Evolutionary conservation across 2,329 filamentous ascomycete species (phyloP).

Genomic region (Talaromyces sp.): DNA sequence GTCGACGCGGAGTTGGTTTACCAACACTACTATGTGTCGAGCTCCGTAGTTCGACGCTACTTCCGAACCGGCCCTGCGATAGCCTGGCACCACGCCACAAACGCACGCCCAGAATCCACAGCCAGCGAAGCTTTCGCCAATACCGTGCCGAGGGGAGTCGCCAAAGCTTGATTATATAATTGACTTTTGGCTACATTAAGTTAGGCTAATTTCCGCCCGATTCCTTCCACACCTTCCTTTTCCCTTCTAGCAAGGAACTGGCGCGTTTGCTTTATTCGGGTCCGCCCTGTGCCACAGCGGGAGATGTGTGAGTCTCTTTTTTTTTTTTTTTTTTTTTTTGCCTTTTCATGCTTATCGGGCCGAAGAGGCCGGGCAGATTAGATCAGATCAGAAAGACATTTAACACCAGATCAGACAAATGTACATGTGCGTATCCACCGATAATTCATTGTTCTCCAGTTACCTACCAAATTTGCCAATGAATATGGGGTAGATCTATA

Average conservation of each 20-base stretch:
- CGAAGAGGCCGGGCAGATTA: neutral
- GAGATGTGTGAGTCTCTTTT: neutral
- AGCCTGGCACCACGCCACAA: neutral
- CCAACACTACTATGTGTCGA: neutral
- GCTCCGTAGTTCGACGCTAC: neutral
- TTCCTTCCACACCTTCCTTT: slow-evolving; percentile 5
- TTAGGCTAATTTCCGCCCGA: neutral
- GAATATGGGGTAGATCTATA: neutral
- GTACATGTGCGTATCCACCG: neutral
- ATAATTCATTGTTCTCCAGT: neutral
- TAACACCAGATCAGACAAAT: neutral
- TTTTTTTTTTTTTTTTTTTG: neutral
- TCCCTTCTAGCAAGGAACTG: neutral
- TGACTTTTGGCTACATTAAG: neutral
- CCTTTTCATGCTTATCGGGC: neutral
- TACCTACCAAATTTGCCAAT: neutral
- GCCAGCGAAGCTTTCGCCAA: neutral
- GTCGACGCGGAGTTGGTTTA: neutral
- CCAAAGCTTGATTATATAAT: neutral
- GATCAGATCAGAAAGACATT: neutral
- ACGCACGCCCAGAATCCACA: neutral
- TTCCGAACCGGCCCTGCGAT: neutral
- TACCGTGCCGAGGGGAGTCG: neutral
- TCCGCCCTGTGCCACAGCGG: neutral
- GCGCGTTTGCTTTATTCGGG: neutral